Evolutionary conservation across 495 filamentous ascomycete genomes (phyloP), one percentile per base, ranked within the genome.

Genomic region (Xylaria bambusicola): DNA sequence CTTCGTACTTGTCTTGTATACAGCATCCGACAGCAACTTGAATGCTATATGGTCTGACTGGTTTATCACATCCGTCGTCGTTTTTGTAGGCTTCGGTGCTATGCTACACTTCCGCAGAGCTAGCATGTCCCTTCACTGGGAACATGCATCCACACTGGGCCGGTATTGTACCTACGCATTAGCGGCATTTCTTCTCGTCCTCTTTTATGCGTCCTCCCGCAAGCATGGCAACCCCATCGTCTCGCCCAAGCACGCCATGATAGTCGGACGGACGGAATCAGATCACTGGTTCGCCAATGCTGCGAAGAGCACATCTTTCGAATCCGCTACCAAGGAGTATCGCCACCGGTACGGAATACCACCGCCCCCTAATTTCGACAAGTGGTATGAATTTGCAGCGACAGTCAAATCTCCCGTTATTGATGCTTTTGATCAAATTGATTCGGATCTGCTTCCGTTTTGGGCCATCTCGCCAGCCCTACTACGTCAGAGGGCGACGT

Each of bases 371-470:
- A 76, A 82, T 52, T 91, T 89, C 58, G 84, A 89, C 65, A 69
- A 80, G 54, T 93, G 90, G 90, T 92, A 85, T 65, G 72, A 86
- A 23, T 93, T 87, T 66, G 88, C 90, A 2, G 81, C 71, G 20
- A 77, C 73, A 6, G 82, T 83, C 48, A 79, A 79, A 3, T 89
- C 89, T 1, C 72, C 83, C 3, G 71, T 92, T 17, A 82, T 93
- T 62, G 90, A 95, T 61, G 82, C 89, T 49, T 93, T 88, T 60
- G 86, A 89, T 63, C 85, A 86, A 48, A 91, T 93, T 6, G 76
- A 88, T 55, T 69, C 80, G 4, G 83, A 91, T 53, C 72, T 94
- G 6, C 77, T 84, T 6, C 90, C 90, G 0, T 93, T 91, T 63
- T 91, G 88, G 83, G 86, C 81, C 6, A 64, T 92, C 3, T 46